These are phyloP conservation scores for Pterulicium gracile DNA, from an alignment of 1,284 basidiomycete genomes.

Conservation along the genomic window DNA sequence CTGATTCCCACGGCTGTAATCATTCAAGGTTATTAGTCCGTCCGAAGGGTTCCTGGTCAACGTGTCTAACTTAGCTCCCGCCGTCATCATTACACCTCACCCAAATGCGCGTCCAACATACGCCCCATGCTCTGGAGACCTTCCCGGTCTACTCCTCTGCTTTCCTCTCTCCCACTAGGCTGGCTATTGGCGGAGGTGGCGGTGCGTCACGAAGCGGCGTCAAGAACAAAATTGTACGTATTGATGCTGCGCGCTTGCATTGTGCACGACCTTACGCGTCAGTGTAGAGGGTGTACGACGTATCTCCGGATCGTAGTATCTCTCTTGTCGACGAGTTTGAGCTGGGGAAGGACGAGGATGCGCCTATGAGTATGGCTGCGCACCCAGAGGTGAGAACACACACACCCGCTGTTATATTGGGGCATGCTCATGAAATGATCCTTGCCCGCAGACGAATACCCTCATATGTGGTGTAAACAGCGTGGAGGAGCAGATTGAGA, in stretches of 20 bases:
- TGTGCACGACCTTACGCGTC: constrained; percentile 3
- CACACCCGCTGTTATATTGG: constrained; percentile 6
- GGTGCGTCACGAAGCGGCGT: constrained; percentile 75
- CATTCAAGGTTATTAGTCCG: no score
- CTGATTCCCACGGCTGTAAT: not conserved
- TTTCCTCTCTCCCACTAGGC: constrained; percentile 64
- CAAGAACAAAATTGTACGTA: constrained; percentile 81
- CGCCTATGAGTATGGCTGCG: constrained; percentile 86
- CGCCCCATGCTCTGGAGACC: constrained; percentile 57
- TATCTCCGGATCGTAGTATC: constrained; percentile 49
- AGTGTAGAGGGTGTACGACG: constrained; percentile 59
- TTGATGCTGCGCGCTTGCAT: constrained; percentile 5
- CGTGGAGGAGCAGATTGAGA: constrained; percentile 45
- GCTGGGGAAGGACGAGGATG: constrained; percentile 75
- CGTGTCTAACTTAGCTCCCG: no score
- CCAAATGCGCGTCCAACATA: constrained; percentile 73
- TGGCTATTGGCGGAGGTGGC: constrained; percentile 87
- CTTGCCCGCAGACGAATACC: constrained; percentile 23
- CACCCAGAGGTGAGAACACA: constrained; percentile 45
- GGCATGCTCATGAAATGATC: constrained; percentile 13
- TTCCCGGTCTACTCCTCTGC: constrained; percentile 85
- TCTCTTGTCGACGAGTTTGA: constrained; percentile 59
- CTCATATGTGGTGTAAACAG: constrained; percentile 85
- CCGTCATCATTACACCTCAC: no score
- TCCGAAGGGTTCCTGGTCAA: no score